phyloP scores from a whole-genome alignment of 2,329 filamentous ascomycete genomes.

The Aspergillus unguis region DNA sequence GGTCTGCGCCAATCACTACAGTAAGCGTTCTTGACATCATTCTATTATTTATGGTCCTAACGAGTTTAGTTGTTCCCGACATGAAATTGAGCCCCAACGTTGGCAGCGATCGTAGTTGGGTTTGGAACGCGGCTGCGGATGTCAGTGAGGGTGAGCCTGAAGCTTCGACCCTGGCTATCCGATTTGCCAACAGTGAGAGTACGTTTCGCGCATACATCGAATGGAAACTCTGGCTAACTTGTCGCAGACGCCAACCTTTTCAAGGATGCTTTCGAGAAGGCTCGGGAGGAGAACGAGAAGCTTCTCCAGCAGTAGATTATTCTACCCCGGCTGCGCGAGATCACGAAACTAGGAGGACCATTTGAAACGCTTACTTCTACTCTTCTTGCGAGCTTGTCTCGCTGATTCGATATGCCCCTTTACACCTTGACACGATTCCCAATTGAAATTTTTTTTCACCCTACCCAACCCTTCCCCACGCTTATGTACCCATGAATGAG shows the following conservation, averaged over 20 bases:
- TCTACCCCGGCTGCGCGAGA: neutral
- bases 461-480: constrained; percentile 11
- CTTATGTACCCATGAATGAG: constrained; percentile 21
- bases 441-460: neutral
- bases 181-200: constrained; percentile 98
- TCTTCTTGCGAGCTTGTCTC: constrained; percentile 10
- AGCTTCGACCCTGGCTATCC: constrained; percentile 91
- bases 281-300: constrained; percentile 91
- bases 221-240: too few relatives aligned
- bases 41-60: constrained; percentile 16
- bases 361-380: constrained; percentile 13
- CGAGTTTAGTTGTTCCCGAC: constrained; percentile 75
- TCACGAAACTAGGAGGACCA: constrained; percentile 12
- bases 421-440: constrained; percentile 6
- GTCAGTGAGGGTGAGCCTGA: constrained; percentile 98
- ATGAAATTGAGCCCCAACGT: constrained; percentile 99
- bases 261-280: constrained; percentile 96
- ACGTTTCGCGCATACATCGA: constrained; percentile 40
- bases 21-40: constrained; percentile 53
- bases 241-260: constrained; percentile 83
- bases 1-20: constrained; percentile 99
- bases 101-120: constrained; percentile 96
- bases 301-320: constrained; percentile 61
- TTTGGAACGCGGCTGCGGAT: constrained; percentile 97
- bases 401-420: constrained; percentile 8